Conservation (phyloP, 1,284 basidiomycete species). For the Puccinia triticina region DNA sequence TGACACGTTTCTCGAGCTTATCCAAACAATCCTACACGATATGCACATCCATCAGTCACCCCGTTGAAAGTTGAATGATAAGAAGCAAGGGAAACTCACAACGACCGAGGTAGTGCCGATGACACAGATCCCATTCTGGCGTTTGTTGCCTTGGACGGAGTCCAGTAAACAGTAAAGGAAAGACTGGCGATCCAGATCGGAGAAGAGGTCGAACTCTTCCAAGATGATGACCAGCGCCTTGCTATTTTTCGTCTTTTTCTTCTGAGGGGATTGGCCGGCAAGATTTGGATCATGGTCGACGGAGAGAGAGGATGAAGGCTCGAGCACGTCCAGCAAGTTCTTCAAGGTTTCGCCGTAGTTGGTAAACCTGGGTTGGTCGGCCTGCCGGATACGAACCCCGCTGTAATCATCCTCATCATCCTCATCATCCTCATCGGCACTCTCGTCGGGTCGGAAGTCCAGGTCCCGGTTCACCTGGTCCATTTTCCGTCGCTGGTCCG, state of each 20-base stretch:
- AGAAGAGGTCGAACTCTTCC: constrained; percentile 88
- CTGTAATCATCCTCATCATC: background rate
- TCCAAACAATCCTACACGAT: constrained; percentile 74
- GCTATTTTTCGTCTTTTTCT: background rate
- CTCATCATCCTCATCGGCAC: background rate
- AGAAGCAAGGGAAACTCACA: constrained; percentile 57
- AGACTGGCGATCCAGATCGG: constrained; percentile 65
- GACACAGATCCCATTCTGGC: constrained; percentile 71
- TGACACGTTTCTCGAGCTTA: constrained; percentile 87
- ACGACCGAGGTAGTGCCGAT: constrained; percentile 79
- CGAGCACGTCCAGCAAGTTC: constrained; percentile 31
- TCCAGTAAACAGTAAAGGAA: constrained; percentile 65
- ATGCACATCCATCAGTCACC: background rate
- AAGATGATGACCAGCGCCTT: constrained; percentile 78
- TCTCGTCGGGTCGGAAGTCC: background rate
- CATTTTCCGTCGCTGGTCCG: constrained; percentile 26
- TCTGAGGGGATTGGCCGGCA: background rate
- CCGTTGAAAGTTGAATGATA: background rate
- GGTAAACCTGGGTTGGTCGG: constrained; percentile 6
- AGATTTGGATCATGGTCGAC: background rate
- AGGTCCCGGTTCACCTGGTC: constrained; percentile 12
- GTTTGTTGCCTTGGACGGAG: constrained; percentile 67
- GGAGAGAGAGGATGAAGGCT: background rate
- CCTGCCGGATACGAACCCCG: background rate
- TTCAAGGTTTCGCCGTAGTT: constrained; percentile 36